Conservation (phyloP, 148 eudicot species). For the Heliosperma pusillum region DNA sequence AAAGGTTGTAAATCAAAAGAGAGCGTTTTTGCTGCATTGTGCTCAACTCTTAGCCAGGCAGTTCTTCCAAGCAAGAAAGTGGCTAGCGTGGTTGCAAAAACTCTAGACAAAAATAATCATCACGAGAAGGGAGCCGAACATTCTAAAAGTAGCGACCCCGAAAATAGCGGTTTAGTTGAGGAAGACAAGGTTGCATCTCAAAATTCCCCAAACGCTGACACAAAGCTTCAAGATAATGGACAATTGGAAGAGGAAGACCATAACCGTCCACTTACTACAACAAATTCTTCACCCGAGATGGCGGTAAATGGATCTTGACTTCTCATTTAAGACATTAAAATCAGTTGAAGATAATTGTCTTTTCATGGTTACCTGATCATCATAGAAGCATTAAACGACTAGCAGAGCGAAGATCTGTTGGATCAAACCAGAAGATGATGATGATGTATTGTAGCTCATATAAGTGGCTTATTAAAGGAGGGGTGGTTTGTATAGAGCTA, state of each 20-base stretch:
- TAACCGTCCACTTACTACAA: conserved; percentile 39
- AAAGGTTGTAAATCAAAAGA: conserved; percentile 52
- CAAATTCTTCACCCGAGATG: conserved; percentile 62
- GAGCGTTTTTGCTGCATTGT: conserved; percentile 65
- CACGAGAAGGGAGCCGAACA: conserved; percentile 34
- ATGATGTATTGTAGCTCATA: conserved; percentile 10
- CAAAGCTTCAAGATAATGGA: conserved; percentile 38
- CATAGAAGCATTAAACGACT: conserved; percentile 9
- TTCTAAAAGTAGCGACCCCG: conserved; percentile 27
- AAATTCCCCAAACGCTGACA: conserved; percentile 31
- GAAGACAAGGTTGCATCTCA: conserved; percentile 30
- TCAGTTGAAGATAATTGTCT: background rate
- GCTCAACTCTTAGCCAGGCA: conserved; percentile 67
- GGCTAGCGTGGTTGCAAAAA: conserved; percentile 26
- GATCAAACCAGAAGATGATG: background rate
- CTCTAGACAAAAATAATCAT: conserved; percentile 32
- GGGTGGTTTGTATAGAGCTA: conserved; percentile 31
- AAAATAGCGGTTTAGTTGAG: conserved; percentile 21
- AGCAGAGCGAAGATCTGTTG: background rate
- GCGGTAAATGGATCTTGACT: conserved; percentile 63
- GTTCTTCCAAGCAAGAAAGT: conserved; percentile 64
- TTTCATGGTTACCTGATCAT: background rate
- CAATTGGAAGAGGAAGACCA: conserved; percentile 40
- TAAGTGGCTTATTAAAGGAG: conserved; percentile 3
- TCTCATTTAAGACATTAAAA: background rate